Conservation (phyloP, 2,329 filamentous ascomycete species). For the Didymella pomorum region DNA sequence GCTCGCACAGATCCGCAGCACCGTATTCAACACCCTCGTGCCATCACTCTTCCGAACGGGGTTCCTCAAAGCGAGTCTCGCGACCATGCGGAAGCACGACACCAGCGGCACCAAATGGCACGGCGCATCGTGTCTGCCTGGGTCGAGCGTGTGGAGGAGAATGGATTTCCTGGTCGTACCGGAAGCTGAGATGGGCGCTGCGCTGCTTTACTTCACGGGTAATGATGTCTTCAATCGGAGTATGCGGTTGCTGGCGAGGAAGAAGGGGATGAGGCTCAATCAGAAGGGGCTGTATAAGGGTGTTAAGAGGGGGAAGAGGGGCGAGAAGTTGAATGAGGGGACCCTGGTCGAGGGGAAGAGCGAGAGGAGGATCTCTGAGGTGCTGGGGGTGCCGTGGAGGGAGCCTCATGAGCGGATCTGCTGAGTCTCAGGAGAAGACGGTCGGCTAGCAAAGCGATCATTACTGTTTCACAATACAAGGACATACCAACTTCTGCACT, state of each 20-base stretch:
- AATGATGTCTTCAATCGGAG: slow-evolving; percentile 95
- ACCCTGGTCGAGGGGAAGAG: slow-evolving; percentile 75
- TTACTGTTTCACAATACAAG: too few species aligned
- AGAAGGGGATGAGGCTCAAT: slow-evolving; percentile 84
- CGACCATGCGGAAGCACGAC: slow-evolving; percentile 60
- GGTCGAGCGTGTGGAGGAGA: slow-evolving; percentile 70
- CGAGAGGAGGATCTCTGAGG: slow-evolving; percentile 82
- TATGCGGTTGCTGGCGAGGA: slow-evolving; percentile 78
- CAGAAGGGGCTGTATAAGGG: slow-evolving; percentile 80
- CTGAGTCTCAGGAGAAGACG: too few species aligned
- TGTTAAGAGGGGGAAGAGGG: slow-evolving; percentile 66
- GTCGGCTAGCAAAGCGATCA: too few species aligned
- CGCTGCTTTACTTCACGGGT: slow-evolving; percentile 93
- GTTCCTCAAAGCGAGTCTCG: slow-evolving; percentile 76
- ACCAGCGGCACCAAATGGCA: slow-evolving; percentile 81
- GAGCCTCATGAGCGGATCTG: slow-evolving; percentile 55
- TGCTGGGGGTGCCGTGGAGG: slow-evolving; percentile 84
- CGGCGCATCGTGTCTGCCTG: slow-evolving; percentile 78
- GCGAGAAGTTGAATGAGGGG: slow-evolving; percentile 71
- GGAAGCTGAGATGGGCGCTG: slow-evolving; percentile 78
- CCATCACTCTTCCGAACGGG: slow-evolving; percentile 62
- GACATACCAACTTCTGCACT: too few species aligned
- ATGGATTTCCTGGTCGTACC: slow-evolving; percentile 89
- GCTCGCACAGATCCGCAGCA: slow-evolving; percentile 63
- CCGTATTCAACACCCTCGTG: slow-evolving; percentile 71